Evolutionary conservation across 257 asterid genomes (phyloP), one percentile per base, ranked within the genome.

Genomic region (Gentiana straminea): DNA sequence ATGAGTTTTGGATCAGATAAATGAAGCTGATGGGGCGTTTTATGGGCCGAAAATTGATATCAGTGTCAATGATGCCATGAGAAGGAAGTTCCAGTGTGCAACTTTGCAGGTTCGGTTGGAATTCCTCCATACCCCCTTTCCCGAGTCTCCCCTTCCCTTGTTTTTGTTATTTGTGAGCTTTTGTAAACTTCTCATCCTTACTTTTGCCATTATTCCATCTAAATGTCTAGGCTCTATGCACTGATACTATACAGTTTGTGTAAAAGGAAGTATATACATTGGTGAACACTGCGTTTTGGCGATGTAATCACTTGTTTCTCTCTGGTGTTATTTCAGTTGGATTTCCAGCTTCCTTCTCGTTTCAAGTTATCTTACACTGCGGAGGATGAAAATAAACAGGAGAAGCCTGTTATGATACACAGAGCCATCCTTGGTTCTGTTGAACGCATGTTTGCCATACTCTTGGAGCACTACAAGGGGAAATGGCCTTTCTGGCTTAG

Each of bases 401-500:
- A 92, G 81, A 78, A 80, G 72, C 98, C 98, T 53, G 98, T 92
- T 45, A 92, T 92, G 98, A 92, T 92, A 57, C 98, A 85, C 68
- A 82, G 96, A 68, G 98, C 98, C 10, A 73, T 90, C 68, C 89
- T 92, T 65, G 99, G 99, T 51, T 92, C 99, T 13, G 89, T 92
- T 61, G 99, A 92, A 67, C 78, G 99, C 51, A 92, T 85, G 94
- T 85, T 92, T 67, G 97, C 99, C 12, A 88, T 92, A 67, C 90
- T 92, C 51, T 72, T 92, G 80, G 97, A 92, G 75, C 99, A 92
- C 74, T 83, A 73, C 66, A 85, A 92, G 74, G 99, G 97, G 54
- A 92, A 92, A 68, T 92, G 99, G 97, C 99, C 99, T 58, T 88
- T 92, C 73, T 92, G 99, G 99, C 94, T 92, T 54, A 92, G 97